These are phyloP conservation scores for Alnus glutinosa DNA, from an alignment of 306 rosid species.

Conservation along the genomic window DNA sequence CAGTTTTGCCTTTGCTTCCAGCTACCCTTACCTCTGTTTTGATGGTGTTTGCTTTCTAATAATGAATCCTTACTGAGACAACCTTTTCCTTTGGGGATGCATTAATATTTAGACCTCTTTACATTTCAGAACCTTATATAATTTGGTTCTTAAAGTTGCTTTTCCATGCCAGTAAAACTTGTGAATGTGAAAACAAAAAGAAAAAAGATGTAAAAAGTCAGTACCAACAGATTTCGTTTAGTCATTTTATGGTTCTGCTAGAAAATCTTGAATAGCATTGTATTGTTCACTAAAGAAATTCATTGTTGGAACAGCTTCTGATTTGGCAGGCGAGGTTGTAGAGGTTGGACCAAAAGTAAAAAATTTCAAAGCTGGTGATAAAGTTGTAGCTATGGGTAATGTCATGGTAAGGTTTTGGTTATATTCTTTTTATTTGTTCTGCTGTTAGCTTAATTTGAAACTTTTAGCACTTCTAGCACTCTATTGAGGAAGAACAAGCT, in stretches of 20 bases:
- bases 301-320: slow-evolving; percentile 49
- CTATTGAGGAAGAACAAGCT: no score
- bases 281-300: slow-evolving; percentile 9
- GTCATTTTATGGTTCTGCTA: neutral
- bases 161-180: neutral
- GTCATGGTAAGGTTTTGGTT: slow-evolving; percentile 36
- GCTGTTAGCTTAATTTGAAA: neutral
- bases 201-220: neutral
- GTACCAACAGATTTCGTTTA: neutral
- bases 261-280: slow-evolving; percentile 1
- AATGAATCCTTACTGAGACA: no score
- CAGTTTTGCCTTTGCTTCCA: slow-evolving; percentile 5
- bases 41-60: no score
- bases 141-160: neutral
- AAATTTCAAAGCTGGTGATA: slow-evolving; percentile 64
- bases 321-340: slow-evolving; percentile 66
- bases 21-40: neutral
- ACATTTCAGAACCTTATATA: neutral
- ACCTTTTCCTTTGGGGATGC: no score
- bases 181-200: neutral
- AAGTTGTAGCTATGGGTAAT: slow-evolving; percentile 50
- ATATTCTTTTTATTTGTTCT: neutral
- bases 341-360: slow-evolving; percentile 59
- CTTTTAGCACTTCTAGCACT: neutral
- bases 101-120: neutral